A percentile compares a stretch with the other conserved stretches of the same genome.
Conservation (phyloP, 768 basidiomycete genomes). For the Leucosporidium scottii region DNA sequence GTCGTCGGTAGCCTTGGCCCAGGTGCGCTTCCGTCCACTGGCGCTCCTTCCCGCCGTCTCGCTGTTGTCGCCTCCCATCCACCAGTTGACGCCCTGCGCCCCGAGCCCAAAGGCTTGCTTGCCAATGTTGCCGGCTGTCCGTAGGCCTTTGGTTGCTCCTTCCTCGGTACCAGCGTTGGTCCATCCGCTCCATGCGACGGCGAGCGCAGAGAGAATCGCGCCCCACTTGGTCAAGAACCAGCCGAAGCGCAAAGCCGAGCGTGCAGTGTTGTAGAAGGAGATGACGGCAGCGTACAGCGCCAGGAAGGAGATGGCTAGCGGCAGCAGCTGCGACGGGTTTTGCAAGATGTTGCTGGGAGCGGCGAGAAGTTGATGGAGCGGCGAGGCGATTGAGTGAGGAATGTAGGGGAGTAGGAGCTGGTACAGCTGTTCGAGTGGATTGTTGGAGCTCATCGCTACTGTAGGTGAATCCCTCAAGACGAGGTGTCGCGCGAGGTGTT, state of each 20-base stretch:
- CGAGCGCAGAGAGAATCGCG: slow-evolving; percentile 9
- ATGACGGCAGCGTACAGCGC: slow-evolving; percentile 28
- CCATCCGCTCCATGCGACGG: slow-evolving; percentile 9
- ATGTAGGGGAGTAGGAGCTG: slow-evolving; percentile 2
- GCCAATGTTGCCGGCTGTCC: slow-evolving; percentile 1
- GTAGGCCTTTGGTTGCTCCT: slow-evolving; percentile 12
- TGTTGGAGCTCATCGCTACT: neutral
- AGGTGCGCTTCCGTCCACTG: neutral
- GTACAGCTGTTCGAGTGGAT: neutral
- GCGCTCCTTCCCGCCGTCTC: neutral
- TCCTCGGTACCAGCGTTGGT: slow-evolving; percentile 12
- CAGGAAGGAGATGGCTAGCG: slow-evolving; percentile 25
- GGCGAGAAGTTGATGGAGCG: slow-evolving; percentile 16
- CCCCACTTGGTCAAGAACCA: slow-evolving; percentile 29
- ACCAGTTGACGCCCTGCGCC: slow-evolving; percentile 11
- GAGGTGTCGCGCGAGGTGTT: neutral
- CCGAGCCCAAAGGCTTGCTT: slow-evolving; percentile 9
- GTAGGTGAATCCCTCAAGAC: neutral
- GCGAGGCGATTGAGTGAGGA: slow-evolving; percentile 16
- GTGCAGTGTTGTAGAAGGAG: slow-evolving; percentile 17
- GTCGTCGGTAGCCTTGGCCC: slow-evolving; percentile 3
- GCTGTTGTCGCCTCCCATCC: neutral
- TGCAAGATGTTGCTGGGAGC: slow-evolving; percentile 4
- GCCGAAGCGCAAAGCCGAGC: slow-evolving; percentile 19
- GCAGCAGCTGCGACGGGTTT: slow-evolving; percentile 25